Conservation (phyloP, 208 protist genomes). For the Crithidia sp. region DNA sequence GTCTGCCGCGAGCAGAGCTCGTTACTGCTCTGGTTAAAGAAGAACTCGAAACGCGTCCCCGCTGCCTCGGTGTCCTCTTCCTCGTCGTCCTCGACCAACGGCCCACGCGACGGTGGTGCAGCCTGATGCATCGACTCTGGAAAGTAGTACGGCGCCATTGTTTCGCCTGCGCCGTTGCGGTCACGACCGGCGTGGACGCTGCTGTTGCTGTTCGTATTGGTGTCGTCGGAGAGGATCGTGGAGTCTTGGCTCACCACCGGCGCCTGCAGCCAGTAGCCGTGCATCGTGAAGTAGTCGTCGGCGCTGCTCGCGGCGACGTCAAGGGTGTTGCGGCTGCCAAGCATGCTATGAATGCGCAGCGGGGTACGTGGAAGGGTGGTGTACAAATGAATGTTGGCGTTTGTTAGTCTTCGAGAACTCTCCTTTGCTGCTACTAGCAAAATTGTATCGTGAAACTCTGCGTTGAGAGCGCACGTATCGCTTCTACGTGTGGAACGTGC, state of each 20-base stretch:
- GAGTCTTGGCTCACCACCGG: constrained; percentile 14
- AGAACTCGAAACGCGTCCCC: constrained; percentile 15
- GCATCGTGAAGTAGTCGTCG: constrained; percentile 18
- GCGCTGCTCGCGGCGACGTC: constrained; percentile 11
- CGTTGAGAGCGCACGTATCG: no score
- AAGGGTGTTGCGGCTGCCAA: neutral
- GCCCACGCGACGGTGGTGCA: neutral
- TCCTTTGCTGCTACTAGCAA: no score
- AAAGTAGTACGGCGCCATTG: constrained; percentile 5
- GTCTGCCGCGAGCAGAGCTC: neutral
- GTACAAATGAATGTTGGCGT: no score
- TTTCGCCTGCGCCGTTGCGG: neutral
- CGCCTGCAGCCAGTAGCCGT: constrained; percentile 26
- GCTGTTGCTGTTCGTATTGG: constrained; percentile 6
- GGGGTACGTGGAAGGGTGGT: neutral
- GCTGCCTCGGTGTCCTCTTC: constrained; percentile 6
- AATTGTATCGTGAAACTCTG: no score
- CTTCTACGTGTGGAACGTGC: no score
- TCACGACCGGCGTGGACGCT: neutral
- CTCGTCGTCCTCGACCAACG: constrained; percentile 34
- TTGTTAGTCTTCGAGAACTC: no score
- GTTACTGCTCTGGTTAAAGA: neutral
- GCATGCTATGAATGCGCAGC: neutral
- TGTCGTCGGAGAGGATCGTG: constrained; percentile 3
- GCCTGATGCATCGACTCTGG: neutral